These are phyloP conservation scores for Mangifera indica DNA, from an alignment of 345 rosid genomes.

Conservation along the genomic window DNA sequence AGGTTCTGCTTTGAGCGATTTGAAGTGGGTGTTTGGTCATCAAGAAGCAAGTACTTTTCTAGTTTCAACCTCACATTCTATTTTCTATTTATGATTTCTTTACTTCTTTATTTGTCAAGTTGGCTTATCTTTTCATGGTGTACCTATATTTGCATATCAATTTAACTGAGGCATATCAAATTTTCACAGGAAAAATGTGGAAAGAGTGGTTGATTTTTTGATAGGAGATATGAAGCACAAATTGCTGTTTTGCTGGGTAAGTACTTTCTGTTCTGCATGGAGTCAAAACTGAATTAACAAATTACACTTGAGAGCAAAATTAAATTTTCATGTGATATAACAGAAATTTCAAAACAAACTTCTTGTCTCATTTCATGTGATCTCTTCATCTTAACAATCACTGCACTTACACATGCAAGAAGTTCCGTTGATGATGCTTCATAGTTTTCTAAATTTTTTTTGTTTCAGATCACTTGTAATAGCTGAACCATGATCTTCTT, in stretches of 20 bases:
- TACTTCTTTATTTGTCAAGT: not conserved
- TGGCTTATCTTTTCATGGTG: not conserved
- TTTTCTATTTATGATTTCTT: not conserved
- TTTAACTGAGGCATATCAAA: not conserved
- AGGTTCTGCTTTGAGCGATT: constrained; percentile 61
- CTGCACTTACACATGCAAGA: not conserved
- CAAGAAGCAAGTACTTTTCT: constrained; percentile 41
- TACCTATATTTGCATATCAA: not conserved
- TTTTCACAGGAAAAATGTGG: constrained; percentile 57
- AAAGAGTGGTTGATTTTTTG: constrained; percentile 52
- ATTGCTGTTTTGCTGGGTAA: constrained; percentile 87
- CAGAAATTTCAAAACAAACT: not conserved
- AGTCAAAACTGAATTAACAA: not conserved
- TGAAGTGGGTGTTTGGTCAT: constrained; percentile 64
- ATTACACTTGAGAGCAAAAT: not conserved
- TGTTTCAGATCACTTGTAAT: not conserved
- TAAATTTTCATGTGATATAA: not conserved
- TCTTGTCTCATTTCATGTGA: not conserved
- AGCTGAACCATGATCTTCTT: constrained; percentile 9
- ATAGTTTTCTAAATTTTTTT: not conserved
- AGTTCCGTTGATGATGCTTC: not conserved
- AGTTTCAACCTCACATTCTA: not conserved
- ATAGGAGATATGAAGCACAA: constrained; percentile 73
- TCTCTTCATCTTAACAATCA: not conserved
- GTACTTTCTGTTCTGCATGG: constrained; percentile 5